Base-by-base conservation (phyloP, 2,329 filamentous ascomycete species). In the Trichoderma sp. region DNA sequence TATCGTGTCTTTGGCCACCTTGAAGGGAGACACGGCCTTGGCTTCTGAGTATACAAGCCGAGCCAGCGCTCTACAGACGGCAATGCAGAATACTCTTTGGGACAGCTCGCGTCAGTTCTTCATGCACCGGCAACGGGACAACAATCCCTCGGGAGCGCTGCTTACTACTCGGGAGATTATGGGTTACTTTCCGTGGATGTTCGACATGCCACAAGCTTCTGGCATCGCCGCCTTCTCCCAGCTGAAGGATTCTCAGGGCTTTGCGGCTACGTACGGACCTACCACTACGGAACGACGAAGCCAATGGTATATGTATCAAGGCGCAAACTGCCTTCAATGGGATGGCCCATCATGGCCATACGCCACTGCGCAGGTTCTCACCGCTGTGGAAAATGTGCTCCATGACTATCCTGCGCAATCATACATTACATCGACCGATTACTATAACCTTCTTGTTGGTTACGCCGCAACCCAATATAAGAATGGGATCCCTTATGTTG, bases 261-360 rank as follows among this genome's bases (percentile, higher is more conserved):
- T 45, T 45, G 41, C 41, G 16, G 41, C 41, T 3, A 45, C 41
- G 7, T 45, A 45, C 7, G 41, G 41, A 45, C 41, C 41, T 9
- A 67, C 64, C 9, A 67, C 64, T 50, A 41, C 64, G 2, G 64
- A 67, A 21, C 38, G 64, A 3, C 64, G 38, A 50, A 67, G 64
- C 38, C 38, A 27, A 12, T 67, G 41, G 41, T 67, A 67, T 29
- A 67, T 67, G 64, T 21, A 67, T 4, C 41, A 21, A 18, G 12
- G 41, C 7, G 38, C 38, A 21, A 50, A 14, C 16, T 67, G 64
- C 38, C 64, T 67, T 21, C 38, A 67, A 31, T 67, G 64, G 64
- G 64, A 67, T 53, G 64, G 64, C 8, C 64, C 64, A 21, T 67
- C 64, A 31, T 67, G 64, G 64, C 64, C 64, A 12, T 67, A 67